Evolutionary conservation across 495 filamentous ascomycete species (phyloP).

Genomic region (Hyaloscypha finlandica): DNA sequence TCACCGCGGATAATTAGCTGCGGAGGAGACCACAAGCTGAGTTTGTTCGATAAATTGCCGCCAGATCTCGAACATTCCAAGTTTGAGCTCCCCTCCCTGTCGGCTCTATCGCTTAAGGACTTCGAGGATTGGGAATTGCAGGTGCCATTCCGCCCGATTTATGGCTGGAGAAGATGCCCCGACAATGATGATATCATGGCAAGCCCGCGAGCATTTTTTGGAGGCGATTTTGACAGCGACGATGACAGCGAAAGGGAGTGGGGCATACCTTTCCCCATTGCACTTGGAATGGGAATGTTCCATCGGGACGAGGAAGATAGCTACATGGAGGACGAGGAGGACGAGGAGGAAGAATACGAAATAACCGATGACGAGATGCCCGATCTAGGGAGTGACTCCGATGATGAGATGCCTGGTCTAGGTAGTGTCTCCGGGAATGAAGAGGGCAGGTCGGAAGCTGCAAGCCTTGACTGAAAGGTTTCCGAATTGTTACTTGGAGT

Average conservation of each 20-base stretch:
- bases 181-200: neutral
- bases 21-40: neutral
- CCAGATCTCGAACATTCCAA: neutral
- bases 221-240: neutral
- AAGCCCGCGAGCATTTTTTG: neutral
- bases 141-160: neutral
- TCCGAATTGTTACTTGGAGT: neutral
- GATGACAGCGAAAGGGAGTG: neutral
- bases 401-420: neutral
- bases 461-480: conserved; percentile 5
- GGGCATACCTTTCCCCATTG: neutral
- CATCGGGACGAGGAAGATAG: neutral
- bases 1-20: neutral
- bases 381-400: neutral
- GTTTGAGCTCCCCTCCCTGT: neutral
- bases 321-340: neutral
- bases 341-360: neutral
- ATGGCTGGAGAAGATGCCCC: conserved; percentile 8
- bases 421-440: neutral
- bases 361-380: neutral
- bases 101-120: neutral
- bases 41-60: neutral
- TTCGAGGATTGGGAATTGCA: neutral
- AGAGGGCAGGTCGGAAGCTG: neutral
- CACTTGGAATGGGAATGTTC: neutral